Base-by-base conservation (phyloP, 495 filamentous ascomycete genomes). In the Lindgomyces ingoldianus region DNA sequence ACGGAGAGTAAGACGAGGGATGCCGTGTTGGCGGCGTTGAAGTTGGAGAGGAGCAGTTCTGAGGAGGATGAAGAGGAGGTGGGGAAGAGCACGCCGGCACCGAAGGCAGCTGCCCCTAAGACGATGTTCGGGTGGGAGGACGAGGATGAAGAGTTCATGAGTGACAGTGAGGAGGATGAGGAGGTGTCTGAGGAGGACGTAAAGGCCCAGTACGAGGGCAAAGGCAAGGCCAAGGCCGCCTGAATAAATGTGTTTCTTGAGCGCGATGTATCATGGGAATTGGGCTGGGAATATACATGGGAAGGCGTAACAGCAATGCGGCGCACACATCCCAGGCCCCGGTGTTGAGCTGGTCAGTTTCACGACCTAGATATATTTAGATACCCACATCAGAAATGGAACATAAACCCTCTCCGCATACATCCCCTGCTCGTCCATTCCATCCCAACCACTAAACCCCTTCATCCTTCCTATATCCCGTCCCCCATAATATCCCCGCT, bases 1-100 rank as follows among this genome's bases (percentile, higher is more conserved):
- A 86, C 84, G 54, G 85, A 84, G 60, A 89, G 93, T 77, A 85
- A 89, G 74, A 91, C 89, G 0, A 81, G 92, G 46, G 90, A 94
- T 68, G 95, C 91, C 1, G 91, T 96, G 30, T 79, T 78, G 52
- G 80, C 83, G 54, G 53, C 59, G 48, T 21, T 72, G 66, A 45
- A 33, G 41, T 60, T 29, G 33, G 51, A 60, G 45, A 30, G 47
- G 60, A 45, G 30, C 36, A 62, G 50, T 30, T 26, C 4, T n/a
- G 52, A 53, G 51, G 62, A 70, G 25, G 67, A 64, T 21, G 57
- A 50, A 18, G 54, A 36, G 55, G 55, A 57, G 47, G 59, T 61
- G 26, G 45, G 16, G 51, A 47, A 47, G 53, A 30, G 1, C 18
- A 62, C 52, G 42, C 41, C 21, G 36, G 47, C 51, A 33, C 49